A percentile compares a stretch with the other conserved stretches of the same genome.
Evolutionary conservation across 2,329 filamentous ascomycete species (phyloP).

Genomic region (Xylaria sp.): DNA sequence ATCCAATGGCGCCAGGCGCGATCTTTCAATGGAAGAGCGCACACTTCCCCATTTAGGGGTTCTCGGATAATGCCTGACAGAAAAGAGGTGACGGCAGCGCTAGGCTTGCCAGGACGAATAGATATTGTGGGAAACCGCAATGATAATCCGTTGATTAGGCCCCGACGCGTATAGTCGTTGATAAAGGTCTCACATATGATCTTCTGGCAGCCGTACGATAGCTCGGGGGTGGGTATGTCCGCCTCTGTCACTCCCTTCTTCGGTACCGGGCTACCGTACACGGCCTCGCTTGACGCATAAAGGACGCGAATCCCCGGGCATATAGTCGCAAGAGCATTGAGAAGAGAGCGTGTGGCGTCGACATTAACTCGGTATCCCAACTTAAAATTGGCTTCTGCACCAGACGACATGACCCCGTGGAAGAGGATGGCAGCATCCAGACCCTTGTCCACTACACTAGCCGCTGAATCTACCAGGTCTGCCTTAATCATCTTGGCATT

Average conservation of each 20-base stretch:
- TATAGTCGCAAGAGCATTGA: constrained; percentile 5
- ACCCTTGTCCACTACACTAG: constrained; percentile 12
- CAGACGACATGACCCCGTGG: constrained; percentile 19
- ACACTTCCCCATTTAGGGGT: constrained; percentile 18
- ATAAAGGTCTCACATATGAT: constrained; percentile 23
- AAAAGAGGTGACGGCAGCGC: constrained; percentile 18
- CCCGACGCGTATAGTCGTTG: constrained; percentile 20
- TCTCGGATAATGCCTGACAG: constrained; percentile 21
- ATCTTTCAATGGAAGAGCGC: constrained; percentile 16
- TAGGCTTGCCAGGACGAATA: constrained; percentile 17
- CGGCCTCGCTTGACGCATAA: constrained; percentile 19
- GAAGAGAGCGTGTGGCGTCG: constrained; percentile 15
- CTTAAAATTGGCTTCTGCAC: constrained; percentile 20
- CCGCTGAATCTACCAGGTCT: constrained; percentile 13
- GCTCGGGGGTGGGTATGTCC: constrained; percentile 14
- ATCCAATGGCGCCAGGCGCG: constrained; percentile 22
- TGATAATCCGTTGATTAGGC: constrained; percentile 17
- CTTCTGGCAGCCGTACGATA: constrained; percentile 22
- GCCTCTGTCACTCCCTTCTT: constrained; percentile 13
- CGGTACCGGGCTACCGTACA: constrained; percentile 22
- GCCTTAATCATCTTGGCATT: constrained; percentile 16
- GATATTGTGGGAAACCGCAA: constrained; percentile 20
- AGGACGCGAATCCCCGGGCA: constrained; percentile 13
- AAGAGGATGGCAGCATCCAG: constrained; percentile 14
- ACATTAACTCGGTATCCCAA: constrained; percentile 17